Conservation (phyloP, 495 filamentous ascomycete genomes). For the Neurospora africana region DNA sequence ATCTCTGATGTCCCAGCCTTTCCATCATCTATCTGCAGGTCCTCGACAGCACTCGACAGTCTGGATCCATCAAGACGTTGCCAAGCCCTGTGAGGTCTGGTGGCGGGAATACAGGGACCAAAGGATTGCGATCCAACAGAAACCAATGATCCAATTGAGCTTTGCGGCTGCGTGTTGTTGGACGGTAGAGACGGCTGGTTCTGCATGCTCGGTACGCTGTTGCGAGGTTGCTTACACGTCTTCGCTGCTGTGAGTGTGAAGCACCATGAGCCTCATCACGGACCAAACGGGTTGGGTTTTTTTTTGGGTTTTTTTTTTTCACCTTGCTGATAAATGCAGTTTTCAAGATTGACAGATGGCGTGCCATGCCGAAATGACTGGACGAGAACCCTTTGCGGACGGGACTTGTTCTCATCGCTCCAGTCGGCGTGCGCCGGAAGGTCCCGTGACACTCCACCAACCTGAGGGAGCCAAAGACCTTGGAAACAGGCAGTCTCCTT, state of each 20-base stretch:
- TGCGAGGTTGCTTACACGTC: background rate
- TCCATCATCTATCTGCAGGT: background rate
- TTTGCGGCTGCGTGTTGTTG: background rate
- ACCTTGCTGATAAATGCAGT: background rate
- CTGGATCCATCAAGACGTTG: background rate
- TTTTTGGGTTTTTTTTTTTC: background rate
- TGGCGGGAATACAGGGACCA: background rate
- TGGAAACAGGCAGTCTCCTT: background rate
- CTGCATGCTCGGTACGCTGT: background rate
- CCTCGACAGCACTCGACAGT: background rate
- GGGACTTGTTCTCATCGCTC: background rate
- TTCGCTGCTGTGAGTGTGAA: background rate
- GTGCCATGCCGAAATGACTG: background rate
- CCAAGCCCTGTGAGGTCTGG: background rate
- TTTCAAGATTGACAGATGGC: background rate
- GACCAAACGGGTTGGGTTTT: background rate
- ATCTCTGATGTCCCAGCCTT: background rate
- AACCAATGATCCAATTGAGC: background rate
- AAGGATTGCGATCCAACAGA: background rate
- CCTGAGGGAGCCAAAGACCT: background rate
- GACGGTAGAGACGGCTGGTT: background rate
- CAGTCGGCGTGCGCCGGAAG: constrained; percentile 4
- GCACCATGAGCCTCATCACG: background rate
- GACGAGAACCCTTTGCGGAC: background rate
- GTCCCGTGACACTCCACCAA: constrained; percentile 6